Percentiles rank a stretch among this genome's conserved stretches.
phyloP scores from a whole-genome alignment of 2,329 filamentous ascomycete species.

The Cladosporium cucumerinum region DNA sequence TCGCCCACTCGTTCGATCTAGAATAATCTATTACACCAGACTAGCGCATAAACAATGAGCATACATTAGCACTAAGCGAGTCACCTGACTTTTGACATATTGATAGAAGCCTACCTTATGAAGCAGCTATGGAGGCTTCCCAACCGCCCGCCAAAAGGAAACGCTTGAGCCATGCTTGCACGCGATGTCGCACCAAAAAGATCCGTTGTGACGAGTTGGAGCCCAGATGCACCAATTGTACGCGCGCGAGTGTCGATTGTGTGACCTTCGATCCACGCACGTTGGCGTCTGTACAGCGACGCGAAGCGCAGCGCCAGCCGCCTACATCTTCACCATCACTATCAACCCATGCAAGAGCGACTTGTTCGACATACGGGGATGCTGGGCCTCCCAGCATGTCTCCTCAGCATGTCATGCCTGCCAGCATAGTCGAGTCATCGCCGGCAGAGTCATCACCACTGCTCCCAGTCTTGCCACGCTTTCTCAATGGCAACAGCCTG shows the following conservation, averaged over 20 bases:
- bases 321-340: not conserved
- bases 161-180: conserved; percentile 12
- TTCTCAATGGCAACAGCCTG: conserved; percentile 9
- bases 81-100: not conserved
- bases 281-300: not conserved
- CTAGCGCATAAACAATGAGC: not conserved
- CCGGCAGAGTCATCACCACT: conserved; percentile 7
- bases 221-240: conserved; percentile 6
- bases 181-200: conserved; percentile 4
- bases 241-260: not conserved
- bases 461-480: conserved; percentile 8
- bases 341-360: not conserved
- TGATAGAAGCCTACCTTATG: not conserved
- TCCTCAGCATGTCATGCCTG: not conserved
- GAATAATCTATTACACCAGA: not conserved
- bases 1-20: not conserved
- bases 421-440: not conserved
- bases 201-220: conserved; percentile 7
- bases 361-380: not conserved
- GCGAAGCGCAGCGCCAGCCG: conserved; percentile 7
- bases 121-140: not conserved
- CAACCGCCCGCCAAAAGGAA: conserved; percentile 8
- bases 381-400: not conserved
- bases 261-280: conserved; percentile 5
- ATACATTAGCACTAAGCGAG: not conserved